Conservation (phyloP, 1,139 yeast genomes). For the Suhomyces choctaworum region DNA sequence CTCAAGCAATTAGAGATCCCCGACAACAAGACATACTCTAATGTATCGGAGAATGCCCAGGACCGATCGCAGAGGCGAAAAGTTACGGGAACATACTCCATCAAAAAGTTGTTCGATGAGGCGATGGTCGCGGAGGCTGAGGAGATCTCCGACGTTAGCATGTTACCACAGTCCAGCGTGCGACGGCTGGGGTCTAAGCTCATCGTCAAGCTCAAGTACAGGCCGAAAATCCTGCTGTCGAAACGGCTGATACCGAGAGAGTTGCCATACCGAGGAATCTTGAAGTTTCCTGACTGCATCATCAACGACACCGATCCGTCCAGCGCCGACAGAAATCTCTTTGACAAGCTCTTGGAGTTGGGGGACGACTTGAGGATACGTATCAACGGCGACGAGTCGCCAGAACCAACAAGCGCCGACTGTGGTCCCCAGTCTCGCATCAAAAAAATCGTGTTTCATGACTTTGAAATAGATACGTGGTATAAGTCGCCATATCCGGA, state of each 20-base stretch:
- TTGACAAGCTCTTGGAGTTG: constrained; percentile 32
- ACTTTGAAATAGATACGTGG: constrained; percentile 83
- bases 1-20: constrained; percentile 30
- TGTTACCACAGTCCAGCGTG: constrained; percentile 3
- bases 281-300: constrained; percentile 58
- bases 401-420: constrained; percentile 2
- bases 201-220: constrained; percentile 7
- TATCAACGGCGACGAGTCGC: constrained; percentile 6
- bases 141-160: background rate
- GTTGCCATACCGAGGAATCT: constrained; percentile 65
- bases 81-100: constrained; percentile 15
- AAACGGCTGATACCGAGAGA: constrained; percentile 24
- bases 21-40: constrained; percentile 28
- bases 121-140: constrained; percentile 7
- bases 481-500: constrained; percentile 93
- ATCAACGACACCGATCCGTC: constrained; percentile 65
- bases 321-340: constrained; percentile 47
- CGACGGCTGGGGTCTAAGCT: background rate
- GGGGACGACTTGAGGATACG: constrained; percentile 24
- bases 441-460: constrained; percentile 64
- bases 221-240: background rate
- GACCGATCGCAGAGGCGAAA: constrained; percentile 23
- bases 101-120: constrained; percentile 15
- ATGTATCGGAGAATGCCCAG: constrained; percentile 18
- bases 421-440: constrained; percentile 29